phyloP scores from a whole-genome alignment of 1,284 basidiomycete species.

The Tremellales sp. region DNA sequence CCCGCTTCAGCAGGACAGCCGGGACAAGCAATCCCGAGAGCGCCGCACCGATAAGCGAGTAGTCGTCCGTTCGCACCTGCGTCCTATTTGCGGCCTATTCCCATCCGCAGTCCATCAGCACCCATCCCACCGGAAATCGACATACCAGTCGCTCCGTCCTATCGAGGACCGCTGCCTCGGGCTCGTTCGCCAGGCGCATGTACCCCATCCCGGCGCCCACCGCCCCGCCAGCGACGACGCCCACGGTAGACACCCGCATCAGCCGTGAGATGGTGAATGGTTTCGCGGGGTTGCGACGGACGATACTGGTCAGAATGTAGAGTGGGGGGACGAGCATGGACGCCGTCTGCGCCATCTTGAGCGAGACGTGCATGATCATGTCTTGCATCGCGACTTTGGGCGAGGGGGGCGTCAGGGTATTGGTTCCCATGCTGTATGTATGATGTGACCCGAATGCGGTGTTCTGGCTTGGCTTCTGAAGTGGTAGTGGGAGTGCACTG shows the following conservation, averaged over 20 bases:
- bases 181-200: conserved; percentile 23
- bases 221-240: conserved; percentile 15
- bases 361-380: conserved; percentile 30
- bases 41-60: conserved; percentile 42
- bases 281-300: conserved; percentile 17
- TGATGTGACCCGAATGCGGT: too few relatives aligned
- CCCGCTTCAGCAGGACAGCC: conserved; percentile 41
- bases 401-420: too few relatives aligned
- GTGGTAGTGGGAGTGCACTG: too few relatives aligned
- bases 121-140: conserved; percentile 6
- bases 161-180: conserved; percentile 28
- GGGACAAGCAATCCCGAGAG: conserved; percentile 39
- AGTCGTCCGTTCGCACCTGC: conserved; percentile 44
- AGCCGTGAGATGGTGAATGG: conserved; percentile 34
- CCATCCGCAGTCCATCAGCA: neutral
- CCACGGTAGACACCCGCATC: conserved; percentile 21
- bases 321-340: conserved; percentile 37
- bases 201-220: conserved; percentile 29
- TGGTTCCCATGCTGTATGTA: too few relatives aligned
- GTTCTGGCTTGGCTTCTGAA: too few relatives aligned
- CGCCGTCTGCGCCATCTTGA: conserved; percentile 39
- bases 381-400: conserved; percentile 22
- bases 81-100: conserved; percentile 26
- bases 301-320: conserved; percentile 32
- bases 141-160: conserved; percentile 37